phyloP scores from a whole-genome alignment of 768 basidiomycete species.

The Rhizopogon sp. region DNA sequence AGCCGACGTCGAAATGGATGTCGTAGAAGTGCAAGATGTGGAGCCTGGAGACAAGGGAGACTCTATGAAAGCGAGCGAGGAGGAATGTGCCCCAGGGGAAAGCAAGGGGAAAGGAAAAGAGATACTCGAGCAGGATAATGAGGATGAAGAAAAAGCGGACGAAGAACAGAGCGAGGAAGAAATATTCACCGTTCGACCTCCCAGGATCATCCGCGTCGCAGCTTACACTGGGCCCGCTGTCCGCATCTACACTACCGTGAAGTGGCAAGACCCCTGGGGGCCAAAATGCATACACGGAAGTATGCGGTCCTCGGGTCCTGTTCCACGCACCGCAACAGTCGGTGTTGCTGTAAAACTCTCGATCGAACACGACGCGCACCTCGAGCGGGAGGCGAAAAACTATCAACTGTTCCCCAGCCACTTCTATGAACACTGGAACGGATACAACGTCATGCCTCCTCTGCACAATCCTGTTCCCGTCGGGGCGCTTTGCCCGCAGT shows the following conservation, averaged over 20 bases:
- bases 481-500: constrained; percentile 54
- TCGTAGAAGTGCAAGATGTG: not conserved
- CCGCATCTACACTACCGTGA: constrained; percentile 12
- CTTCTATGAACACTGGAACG: constrained; percentile 22
- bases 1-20: not conserved
- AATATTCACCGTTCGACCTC: not conserved
- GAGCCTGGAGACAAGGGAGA: not conserved
- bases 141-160: not conserved
- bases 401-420: constrained; percentile 23
- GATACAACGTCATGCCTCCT: constrained; percentile 20
- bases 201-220: not conserved
- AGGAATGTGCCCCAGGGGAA: not conserved
- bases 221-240: constrained; percentile 2
- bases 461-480: constrained; percentile 41
- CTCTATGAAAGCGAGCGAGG: too few species aligned
- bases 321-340: constrained; percentile 30
- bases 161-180: not conserved
- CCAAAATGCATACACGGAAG: constrained; percentile 1
- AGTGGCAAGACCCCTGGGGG: constrained; percentile 7
- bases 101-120: not conserved
- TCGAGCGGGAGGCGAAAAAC: constrained; percentile 24
- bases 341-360: constrained; percentile 44
- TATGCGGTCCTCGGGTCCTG: not conserved
- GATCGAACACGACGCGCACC: constrained; percentile 29
- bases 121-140: not conserved